phyloP scores from a whole-genome alignment of 2,329 filamentous ascomycete species.

The Fusarium sp. region DNA sequence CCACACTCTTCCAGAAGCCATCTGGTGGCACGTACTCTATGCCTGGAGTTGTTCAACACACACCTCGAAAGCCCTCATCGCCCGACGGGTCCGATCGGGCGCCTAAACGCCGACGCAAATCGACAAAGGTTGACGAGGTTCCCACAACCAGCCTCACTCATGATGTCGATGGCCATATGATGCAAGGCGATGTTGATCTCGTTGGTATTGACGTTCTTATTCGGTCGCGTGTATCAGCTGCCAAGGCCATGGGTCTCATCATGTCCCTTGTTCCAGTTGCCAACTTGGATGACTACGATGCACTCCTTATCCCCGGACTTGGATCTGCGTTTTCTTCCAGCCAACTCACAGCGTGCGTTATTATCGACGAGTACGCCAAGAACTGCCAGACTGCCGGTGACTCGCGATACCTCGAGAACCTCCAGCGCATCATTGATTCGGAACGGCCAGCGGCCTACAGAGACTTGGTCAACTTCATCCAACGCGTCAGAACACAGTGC shows the following conservation, averaged over 20 bases:
- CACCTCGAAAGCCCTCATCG: constrained; percentile 62
- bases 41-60: constrained; percentile 57
- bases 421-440: constrained; percentile 83
- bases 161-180: constrained; percentile 98
- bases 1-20: constrained; percentile 88
- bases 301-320: constrained; percentile 74
- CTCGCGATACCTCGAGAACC: constrained; percentile 68
- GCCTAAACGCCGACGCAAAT: constrained; percentile 83
- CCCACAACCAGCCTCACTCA: constrained; percentile 77
- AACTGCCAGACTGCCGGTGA: constrained; percentile 60
- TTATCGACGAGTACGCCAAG: constrained; percentile 90
- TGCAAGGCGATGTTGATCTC: constrained; percentile 95
- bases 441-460: constrained; percentile 87
- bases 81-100: constrained; percentile 70
- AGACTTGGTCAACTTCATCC: constrained; percentile 90
- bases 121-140: constrained; percentile 82
- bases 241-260: constrained; percentile 85
- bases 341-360: constrained; percentile 84
- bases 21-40: constrained; percentile 85
- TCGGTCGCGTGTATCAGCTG: constrained; percentile 88
- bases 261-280: constrained; percentile 80
- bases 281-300: constrained; percentile 73
- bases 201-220: constrained; percentile 91
- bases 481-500: constrained; percentile 91
- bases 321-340: constrained; percentile 84